Percentiles rank a stretch among this genome's conserved stretches.
phyloP scores from a whole-genome alignment of 306 rosid genomes.

The Vicia faba region DNA sequence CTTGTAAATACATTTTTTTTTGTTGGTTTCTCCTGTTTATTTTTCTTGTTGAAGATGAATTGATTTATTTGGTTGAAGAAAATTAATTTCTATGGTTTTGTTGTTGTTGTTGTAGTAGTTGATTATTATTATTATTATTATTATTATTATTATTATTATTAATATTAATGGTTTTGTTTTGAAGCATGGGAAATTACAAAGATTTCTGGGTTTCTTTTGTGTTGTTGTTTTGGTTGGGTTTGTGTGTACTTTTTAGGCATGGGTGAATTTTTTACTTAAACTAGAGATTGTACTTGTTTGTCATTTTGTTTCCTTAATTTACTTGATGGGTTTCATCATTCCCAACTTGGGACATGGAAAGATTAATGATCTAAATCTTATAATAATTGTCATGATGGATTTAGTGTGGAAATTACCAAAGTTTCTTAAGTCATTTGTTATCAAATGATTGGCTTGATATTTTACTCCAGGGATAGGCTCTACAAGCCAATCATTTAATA shows the following conservation, averaged over 20 bases:
- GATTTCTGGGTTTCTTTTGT: neutral
- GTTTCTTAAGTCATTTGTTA: neutral
- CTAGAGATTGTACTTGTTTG: slow-evolving; percentile 9
- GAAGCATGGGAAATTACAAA: neutral
- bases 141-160: neutral
- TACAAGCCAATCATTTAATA: too few relatives aligned
- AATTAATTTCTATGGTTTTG: neutral
- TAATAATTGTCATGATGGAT: neutral
- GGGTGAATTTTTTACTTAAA: slow-evolving; percentile 11
- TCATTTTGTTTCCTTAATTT: slow-evolving; percentile 11
- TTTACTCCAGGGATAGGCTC: neutral
- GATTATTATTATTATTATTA: neutral
- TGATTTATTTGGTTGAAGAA: neutral
- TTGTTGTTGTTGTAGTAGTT: neutral
- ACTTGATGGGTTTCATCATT: neutral
- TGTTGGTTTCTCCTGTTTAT: neutral
- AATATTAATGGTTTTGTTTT: neutral
- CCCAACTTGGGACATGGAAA: slow-evolving; percentile 14
- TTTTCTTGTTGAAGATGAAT: slow-evolving; percentile 1
- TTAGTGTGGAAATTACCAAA: slow-evolving; percentile 6
- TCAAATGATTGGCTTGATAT: neutral
- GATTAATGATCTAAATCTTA: slow-evolving; percentile 1
- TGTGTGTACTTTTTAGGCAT: slow-evolving; percentile 14
- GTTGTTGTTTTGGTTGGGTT: neutral
- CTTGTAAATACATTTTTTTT: neutral